These are phyloP conservation scores for Actinomortierella wolfii DNA, from an alignment of 371 early-diverging fungal species.

Conservation along the genomic window DNA sequence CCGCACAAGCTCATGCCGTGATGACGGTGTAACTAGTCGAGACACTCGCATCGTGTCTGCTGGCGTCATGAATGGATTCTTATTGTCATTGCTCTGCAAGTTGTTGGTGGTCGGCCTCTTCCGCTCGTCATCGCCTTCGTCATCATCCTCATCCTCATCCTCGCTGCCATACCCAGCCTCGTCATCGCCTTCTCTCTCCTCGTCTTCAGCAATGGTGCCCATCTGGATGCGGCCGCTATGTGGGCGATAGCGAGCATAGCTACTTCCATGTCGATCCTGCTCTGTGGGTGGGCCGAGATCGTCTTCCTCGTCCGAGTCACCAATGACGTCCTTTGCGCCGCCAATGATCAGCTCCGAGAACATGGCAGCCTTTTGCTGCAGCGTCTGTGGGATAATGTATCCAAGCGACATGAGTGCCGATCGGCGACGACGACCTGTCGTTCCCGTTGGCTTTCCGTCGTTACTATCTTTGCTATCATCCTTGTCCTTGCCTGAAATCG, in stretches of 20 bases:
- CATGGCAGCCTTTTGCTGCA: conserved; percentile 39
- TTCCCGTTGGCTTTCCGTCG: no score
- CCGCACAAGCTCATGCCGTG: no score
- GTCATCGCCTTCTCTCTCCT: not conserved
- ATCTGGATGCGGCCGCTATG: not conserved
- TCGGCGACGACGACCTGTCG: not conserved
- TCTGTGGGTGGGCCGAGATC: conserved; percentile 12
- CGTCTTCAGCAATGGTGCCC: not conserved
- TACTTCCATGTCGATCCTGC: not conserved
- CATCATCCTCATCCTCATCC: no score
- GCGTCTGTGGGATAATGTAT: conserved; percentile 44
- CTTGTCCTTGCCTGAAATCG: no score
- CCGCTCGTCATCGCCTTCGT: no score
- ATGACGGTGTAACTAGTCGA: no score
- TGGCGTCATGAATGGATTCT: no score
- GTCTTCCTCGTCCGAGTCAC: conserved; percentile 42
- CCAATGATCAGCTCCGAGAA: conserved; percentile 38
- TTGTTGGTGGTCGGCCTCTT: no score
- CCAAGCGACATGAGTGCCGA: conserved; percentile 30
- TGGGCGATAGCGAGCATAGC: not conserved
- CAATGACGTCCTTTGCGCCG: conserved; percentile 35
- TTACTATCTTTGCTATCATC: no score
- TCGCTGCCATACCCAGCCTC: not conserved
- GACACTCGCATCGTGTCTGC: no score
- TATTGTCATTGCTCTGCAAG: no score